Evolutionary conservation across 164 flowering plant species (phyloP).

Genomic region (Dillenia turbinata): DNA sequence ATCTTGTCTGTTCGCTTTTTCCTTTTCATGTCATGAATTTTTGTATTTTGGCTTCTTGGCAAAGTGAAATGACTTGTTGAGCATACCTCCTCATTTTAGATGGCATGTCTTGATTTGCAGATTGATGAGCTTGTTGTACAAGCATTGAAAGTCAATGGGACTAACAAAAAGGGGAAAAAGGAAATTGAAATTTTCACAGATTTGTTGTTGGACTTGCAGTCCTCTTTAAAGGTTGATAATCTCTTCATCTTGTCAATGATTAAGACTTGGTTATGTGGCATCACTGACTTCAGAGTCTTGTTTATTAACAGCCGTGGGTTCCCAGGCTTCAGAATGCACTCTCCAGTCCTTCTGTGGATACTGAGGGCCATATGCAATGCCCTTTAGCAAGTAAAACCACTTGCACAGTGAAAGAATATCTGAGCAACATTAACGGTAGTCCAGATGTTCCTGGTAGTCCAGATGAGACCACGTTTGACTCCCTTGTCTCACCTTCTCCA

Average conservation of each 20-base stretch:
- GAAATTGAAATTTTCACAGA: constrained; percentile 68
- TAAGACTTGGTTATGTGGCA: neutral
- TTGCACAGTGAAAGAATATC: constrained; percentile 19
- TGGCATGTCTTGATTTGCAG: constrained; percentile 35
- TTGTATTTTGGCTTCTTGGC: neutral
- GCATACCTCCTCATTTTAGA: neutral
- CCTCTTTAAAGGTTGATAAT: constrained; percentile 59
- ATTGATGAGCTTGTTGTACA: constrained; percentile 79
- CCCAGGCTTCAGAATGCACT: constrained; percentile 55
- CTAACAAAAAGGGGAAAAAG: constrained; percentile 32
- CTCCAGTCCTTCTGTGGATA: constrained; percentile 19
- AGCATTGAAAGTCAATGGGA: constrained; percentile 39
- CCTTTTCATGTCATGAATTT: neutral
- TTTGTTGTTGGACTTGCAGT: constrained; percentile 55
- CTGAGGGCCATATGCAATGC: constrained; percentile 21
- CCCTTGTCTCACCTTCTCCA: constrained; percentile 84
- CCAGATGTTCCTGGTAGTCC: constrained; percentile 39
- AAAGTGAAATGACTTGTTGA: neutral
- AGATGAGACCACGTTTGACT: constrained; percentile 26
- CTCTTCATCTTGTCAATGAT: neutral
- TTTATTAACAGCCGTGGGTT: constrained; percentile 59
- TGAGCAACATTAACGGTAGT: constrained; percentile 20
- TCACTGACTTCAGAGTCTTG: constrained; percentile 6
- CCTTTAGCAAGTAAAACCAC: constrained; percentile 13
- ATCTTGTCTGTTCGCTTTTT: no score